These are phyloP conservation scores for Neoconidiobolus thromboides DNA, from an alignment of 371 early-diverging fungal species.

Conservation along the genomic window DNA sequence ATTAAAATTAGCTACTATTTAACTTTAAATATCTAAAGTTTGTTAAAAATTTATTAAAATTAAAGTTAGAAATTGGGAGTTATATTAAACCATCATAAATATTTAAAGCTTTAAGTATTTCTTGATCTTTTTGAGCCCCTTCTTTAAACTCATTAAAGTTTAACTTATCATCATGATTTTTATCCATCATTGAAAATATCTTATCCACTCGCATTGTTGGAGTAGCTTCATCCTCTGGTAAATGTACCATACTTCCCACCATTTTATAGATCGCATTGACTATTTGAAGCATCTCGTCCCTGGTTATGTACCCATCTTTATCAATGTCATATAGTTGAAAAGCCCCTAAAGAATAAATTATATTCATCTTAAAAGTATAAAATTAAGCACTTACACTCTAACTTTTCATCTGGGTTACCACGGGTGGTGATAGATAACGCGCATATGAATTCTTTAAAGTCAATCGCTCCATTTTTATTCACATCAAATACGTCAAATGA, in stretches of 20 bases:
- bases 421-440: constrained; percentile 74
- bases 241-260: constrained; percentile 78
- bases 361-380: background rate
- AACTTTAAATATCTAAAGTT: too few relatives aligned
- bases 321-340: constrained; percentile 82
- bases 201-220: constrained; percentile 80
- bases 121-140: constrained; percentile 73
- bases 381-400: constrained; percentile 35
- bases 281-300: constrained; percentile 73
- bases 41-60: too few relatives aligned
- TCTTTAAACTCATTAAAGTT: constrained; percentile 75
- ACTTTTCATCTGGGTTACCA: constrained; percentile 72
- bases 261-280: constrained; percentile 88
- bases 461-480: constrained; percentile 72
- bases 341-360: constrained; percentile 14
- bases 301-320: constrained; percentile 70
- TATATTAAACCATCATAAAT: constrained; percentile 73
- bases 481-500: constrained; percentile 79
- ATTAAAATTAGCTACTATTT: too few relatives aligned
- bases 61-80: background rate
- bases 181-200: constrained; percentile 80
- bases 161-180: constrained; percentile 56
- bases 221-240: constrained; percentile 84
- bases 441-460: constrained; percentile 82
- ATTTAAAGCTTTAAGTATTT: constrained; percentile 72